These are phyloP conservation scores for Ophiocordyceps camponoti-leonardi DNA, from an alignment of 2,329 filamentous ascomycete species.

Conservation along the genomic window DNA sequence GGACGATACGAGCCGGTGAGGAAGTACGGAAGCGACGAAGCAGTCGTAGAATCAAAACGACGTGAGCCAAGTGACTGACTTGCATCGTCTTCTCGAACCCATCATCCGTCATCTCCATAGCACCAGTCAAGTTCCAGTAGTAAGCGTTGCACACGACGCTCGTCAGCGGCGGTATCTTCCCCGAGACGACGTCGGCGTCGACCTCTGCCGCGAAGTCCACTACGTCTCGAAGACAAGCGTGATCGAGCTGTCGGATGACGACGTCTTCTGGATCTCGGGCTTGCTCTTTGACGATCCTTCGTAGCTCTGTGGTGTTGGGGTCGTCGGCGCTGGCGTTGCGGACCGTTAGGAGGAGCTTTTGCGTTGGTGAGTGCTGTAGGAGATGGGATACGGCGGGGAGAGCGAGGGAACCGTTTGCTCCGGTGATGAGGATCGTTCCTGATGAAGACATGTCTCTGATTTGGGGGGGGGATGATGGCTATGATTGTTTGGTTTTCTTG, in stretches of 20 bases:
- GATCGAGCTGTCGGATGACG: conserved; percentile 1
- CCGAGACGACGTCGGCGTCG: neutral
- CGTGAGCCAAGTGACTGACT: neutral
- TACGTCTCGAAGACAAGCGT: neutral
- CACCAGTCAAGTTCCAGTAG: conserved; percentile 2
- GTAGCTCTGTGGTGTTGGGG: neutral
- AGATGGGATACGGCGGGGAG: conserved; percentile 2
- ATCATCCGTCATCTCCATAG: neutral
- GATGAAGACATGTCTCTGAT: neutral
- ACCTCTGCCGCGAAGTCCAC: conserved; percentile 1
- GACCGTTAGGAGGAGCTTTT: conserved; percentile 2
- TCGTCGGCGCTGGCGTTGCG: neutral
- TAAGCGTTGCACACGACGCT: conserved; percentile 4
- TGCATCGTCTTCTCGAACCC: neutral
- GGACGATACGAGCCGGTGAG: neutral
- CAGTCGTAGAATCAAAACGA: neutral
- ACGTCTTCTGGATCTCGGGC: neutral
- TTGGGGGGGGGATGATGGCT: too few relatives aligned
- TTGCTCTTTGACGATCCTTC: neutral
- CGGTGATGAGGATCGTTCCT: conserved; percentile 1
- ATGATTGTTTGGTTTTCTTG: too few relatives aligned
- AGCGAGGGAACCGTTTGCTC: conserved; percentile 3
- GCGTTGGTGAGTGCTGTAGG: neutral
- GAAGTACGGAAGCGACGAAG: neutral
- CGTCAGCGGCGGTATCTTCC: conserved; percentile 1